Conservation (phyloP, 306 rosid genomes). For the Rosa lucieae region DNA sequence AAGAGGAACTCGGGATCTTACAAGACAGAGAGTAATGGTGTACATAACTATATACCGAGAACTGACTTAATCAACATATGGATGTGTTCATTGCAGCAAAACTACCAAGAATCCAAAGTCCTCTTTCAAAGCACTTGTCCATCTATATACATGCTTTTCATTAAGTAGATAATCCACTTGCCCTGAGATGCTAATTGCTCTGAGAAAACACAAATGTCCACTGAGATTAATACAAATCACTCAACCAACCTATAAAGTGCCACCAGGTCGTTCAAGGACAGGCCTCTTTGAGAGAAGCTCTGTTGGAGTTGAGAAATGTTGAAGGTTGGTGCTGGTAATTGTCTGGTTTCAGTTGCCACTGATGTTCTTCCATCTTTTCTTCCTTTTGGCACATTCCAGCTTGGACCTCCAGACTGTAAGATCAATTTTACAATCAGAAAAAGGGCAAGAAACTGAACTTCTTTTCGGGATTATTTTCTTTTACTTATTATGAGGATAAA, state of each 20-base stretch:
- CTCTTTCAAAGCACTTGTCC: no score
- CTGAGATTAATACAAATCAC: no score
- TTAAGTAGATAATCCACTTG: no score
- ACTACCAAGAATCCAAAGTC: no score
- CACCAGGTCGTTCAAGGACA: conserved; percentile 50
- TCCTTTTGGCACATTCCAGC: conserved; percentile 68
- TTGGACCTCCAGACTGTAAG: conserved; percentile 82
- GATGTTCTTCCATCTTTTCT: conserved; percentile 74
- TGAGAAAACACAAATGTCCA: no score
- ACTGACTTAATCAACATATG: no score
- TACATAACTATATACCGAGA: no score
- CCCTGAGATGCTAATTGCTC: no score
- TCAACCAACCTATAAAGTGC: conserved; percentile 32
- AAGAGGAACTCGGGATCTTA: no score
- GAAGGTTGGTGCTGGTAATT: conserved; percentile 75
- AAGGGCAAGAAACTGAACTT: background rate
- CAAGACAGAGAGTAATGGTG: no score
- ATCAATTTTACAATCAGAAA: conserved; percentile 15
- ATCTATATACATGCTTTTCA: no score
- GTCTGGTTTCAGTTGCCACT: conserved; percentile 65
- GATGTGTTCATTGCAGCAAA: no score
- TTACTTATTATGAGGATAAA: background rate
- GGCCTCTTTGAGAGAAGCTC: conserved; percentile 50
- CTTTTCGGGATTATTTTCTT: background rate
- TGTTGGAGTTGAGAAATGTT: conserved; percentile 56